phyloP scores from a whole-genome alignment of 1,284 basidiomycete species.

The Xerocomus cyaneibrunnescens region DNA sequence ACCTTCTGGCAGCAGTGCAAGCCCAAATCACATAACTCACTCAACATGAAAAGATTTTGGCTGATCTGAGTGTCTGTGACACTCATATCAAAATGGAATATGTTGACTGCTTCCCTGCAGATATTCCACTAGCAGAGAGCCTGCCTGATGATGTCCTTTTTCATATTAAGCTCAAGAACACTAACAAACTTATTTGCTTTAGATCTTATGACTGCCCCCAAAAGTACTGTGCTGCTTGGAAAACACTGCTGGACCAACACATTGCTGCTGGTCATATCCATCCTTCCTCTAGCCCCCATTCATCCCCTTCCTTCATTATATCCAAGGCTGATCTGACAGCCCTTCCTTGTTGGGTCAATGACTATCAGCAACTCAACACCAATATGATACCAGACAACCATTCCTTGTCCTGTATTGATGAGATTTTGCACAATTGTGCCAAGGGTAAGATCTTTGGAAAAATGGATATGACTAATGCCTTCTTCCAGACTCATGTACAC shows the following conservation, averaged over 20 bases:
- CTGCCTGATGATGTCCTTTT: background rate
- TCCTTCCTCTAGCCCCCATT: background rate
- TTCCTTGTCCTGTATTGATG: background rate
- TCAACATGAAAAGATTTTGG: too few relatives aligned
- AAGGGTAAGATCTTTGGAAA: too few relatives aligned
- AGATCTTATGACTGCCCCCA: background rate
- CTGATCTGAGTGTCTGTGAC: too few relatives aligned
- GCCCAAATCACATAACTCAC: too few relatives aligned
- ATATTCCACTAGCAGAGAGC: background rate
- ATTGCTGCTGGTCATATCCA: background rate
- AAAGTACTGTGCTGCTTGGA: background rate
- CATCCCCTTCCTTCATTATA: background rate
- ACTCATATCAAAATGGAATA: too few relatives aligned
- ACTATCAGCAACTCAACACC: background rate
- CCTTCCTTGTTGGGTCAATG: background rate
- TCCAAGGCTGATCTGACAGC: too few relatives aligned
- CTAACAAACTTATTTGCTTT: background rate
- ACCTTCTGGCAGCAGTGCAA: too few relatives aligned
- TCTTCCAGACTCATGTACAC: background rate
- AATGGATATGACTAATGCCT: background rate
- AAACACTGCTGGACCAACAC: background rate
- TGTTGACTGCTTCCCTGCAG: too few relatives aligned
- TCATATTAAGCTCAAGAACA: too few relatives aligned
- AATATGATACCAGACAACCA: background rate
- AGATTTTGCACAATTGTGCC: background rate